phyloP scores from a whole-genome alignment of 2,329 filamentous ascomycete genomes.

The Geosmithia morbida region DNA sequence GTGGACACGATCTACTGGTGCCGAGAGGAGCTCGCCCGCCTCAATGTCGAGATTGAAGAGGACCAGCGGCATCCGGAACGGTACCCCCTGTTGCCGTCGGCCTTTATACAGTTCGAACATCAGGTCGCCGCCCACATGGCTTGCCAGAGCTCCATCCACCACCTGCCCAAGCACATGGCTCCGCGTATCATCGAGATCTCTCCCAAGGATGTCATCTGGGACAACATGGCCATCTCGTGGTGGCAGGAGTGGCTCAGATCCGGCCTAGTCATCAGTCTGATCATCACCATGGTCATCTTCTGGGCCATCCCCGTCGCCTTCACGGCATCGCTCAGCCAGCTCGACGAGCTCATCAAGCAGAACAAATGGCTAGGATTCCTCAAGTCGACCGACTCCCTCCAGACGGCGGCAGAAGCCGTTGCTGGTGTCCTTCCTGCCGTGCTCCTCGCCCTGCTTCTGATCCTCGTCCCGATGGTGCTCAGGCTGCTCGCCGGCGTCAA shows the following conservation, averaged over 20 bases:
- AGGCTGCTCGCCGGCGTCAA: slow-evolving; percentile 57
- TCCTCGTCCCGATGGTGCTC: slow-evolving; percentile 70
- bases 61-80: slow-evolving; percentile 78
- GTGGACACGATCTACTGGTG: slow-evolving; percentile 93
- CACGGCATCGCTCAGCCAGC: slow-evolving; percentile 68
- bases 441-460: slow-evolving; percentile 62
- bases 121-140: slow-evolving; percentile 98
- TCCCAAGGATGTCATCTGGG: slow-evolving; percentile 86
- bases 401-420: slow-evolving; percentile 48
- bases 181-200: slow-evolving; percentile 88
- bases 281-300: slow-evolving; percentile 65
- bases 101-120: slow-evolving; percentile 97
- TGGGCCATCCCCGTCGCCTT: slow-evolving; percentile 89
- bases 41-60: slow-evolving; percentile 84
- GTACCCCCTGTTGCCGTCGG: slow-evolving; percentile 87
- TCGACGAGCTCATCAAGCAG: slow-evolving; percentile 51
- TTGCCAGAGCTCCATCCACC: slow-evolving; percentile 81
- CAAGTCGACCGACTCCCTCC: slow-evolving; percentile 37
- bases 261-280: slow-evolving; percentile 46
- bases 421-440: slow-evolving; percentile 77
- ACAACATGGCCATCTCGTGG: slow-evolving; percentile 93
- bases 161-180: slow-evolving; percentile 85
- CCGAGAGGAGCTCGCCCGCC: slow-evolving; percentile 67
- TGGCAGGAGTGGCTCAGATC: slow-evolving; percentile 76
- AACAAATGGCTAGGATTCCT: slow-evolving; percentile 62